Percentiles rank a stretch among this genome's conserved stretches.
phyloP scores from a whole-genome alignment of 108 stramenopile genomes.

The Phaeodactylum tricornutum region DNA sequence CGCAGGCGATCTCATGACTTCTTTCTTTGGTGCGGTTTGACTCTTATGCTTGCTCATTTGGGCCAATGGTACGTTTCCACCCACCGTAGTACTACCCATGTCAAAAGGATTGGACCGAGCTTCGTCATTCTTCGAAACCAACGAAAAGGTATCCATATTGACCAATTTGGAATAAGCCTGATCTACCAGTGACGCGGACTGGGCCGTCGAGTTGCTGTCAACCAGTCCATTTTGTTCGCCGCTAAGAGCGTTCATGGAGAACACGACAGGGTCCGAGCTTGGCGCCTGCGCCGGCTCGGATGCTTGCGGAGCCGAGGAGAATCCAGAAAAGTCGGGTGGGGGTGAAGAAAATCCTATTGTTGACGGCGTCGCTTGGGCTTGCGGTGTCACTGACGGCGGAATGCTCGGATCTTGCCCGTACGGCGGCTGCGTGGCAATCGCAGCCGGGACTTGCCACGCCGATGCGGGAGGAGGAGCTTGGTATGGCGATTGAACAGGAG shows the following conservation, averaged over 20 bases:
- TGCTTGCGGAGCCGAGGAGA: conserved; percentile 2
- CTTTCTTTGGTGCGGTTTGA: conserved; percentile 31
- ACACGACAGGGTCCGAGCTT: conserved; percentile 4
- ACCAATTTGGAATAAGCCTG: conserved; percentile 53
- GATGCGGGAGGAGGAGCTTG: conserved; percentile 1
- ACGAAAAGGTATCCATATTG: conserved; percentile 47
- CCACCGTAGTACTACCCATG: conserved; percentile 6
- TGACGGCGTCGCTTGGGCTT: conserved; percentile 15
- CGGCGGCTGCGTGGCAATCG: background rate
- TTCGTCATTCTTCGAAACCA: conserved; percentile 26
- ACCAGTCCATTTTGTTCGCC: conserved; percentile 18
- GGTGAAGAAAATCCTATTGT: conserved; percentile 22
- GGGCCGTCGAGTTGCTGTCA: conserved; percentile 7
- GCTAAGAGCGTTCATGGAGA: conserved; percentile 31
- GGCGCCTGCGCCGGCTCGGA: conserved; percentile 8
- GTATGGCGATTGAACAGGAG: conserved; percentile 1
- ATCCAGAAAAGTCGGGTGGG: conserved; percentile 7
- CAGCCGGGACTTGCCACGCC: background rate
- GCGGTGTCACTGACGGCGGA: conserved; percentile 5
- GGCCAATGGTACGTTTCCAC: conserved; percentile 56
- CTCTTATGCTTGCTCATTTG: conserved; percentile 12
- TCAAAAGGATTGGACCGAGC: conserved; percentile 46
- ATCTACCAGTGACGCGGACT: conserved; percentile 36
- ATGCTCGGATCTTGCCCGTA: background rate
- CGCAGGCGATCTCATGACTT: conserved; percentile 47